Evolutionary conservation across 176 grass and related monocot genomes (phyloP).

Genomic region (Olyra latifolia): DNA sequence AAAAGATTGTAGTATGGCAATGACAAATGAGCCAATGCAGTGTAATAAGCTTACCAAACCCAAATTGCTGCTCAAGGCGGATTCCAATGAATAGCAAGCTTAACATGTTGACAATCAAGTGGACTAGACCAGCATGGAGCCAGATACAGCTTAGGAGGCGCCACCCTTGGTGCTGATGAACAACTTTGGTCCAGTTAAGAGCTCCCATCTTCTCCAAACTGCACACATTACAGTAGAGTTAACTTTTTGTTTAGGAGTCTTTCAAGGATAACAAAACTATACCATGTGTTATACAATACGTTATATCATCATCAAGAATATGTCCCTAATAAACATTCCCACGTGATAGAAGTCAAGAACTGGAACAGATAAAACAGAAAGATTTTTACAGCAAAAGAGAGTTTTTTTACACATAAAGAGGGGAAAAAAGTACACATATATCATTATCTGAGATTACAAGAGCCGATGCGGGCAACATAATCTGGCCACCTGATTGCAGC

Average conservation of each 20-base stretch:
- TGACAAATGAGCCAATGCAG: background rate
- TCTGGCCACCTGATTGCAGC: background rate
- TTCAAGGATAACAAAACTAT: conserved; percentile 4
- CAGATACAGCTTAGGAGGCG: conserved; percentile 78
- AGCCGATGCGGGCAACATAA: background rate
- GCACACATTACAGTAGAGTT: conserved; percentile 41
- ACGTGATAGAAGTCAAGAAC: background rate
- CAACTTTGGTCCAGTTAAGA: conserved; percentile 91
- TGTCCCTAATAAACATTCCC: background rate
- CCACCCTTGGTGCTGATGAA: conserved; percentile 78
- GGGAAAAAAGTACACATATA: background rate
- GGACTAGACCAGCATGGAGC: conserved; percentile 85
- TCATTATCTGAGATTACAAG: background rate
- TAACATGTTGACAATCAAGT: conserved; percentile 87
- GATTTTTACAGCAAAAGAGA: background rate
- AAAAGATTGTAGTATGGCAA: background rate
- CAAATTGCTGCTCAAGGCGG: conserved; percentile 93
- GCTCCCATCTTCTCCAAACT: conserved; percentile 87
- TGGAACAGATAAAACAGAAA: background rate
- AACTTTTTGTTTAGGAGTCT: conserved; percentile 10
- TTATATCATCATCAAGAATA: background rate
- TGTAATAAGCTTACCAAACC: conserved; percentile 62
- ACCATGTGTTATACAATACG: background rate
- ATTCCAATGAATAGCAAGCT: conserved; percentile 92
- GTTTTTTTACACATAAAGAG: background rate